Evolutionary conservation across 2,329 filamentous ascomycete genomes (phyloP).

Genomic region (Coniella lustricola): DNA sequence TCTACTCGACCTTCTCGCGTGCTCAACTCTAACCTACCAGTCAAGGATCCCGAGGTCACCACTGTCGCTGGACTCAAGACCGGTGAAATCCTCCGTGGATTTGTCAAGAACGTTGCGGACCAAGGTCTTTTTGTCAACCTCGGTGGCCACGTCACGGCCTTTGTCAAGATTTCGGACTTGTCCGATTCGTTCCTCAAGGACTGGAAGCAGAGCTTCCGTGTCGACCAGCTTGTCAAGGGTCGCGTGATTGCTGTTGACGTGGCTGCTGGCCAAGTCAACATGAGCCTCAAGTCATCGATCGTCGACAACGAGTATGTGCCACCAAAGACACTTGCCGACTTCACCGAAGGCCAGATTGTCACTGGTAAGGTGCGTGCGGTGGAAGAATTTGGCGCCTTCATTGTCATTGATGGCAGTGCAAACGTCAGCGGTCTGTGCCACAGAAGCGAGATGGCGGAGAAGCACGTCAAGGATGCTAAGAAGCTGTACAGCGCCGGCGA

Average conservation of each 20-base stretch:
- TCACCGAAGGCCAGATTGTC: slow-evolving; percentile 72
- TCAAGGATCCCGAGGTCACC: slow-evolving; percentile 75
- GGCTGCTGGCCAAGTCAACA: slow-evolving; percentile 64
- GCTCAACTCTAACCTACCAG: slow-evolving; percentile 72
- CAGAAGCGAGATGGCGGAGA: slow-evolving; percentile 83
- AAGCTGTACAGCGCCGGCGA: slow-evolving; percentile 89
- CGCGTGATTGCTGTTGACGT: slow-evolving; percentile 69
- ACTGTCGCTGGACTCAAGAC: slow-evolving; percentile 62
- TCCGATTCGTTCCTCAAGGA: slow-evolving; percentile 91
- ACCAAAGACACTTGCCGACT: slow-evolving; percentile 65
- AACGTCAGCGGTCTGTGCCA: slow-evolving; percentile 94
- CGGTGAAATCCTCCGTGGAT: slow-evolving; percentile 80
- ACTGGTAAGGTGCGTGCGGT: slow-evolving; percentile 91
- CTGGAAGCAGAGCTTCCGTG: slow-evolving; percentile 83
- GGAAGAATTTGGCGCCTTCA: slow-evolving; percentile 90
- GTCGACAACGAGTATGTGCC: slow-evolving; percentile 73
- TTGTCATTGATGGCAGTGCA: slow-evolving; percentile 76
- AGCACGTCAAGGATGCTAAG: slow-evolving; percentile 71
- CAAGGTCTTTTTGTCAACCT: slow-evolving; percentile 84
- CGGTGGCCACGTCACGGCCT: slow-evolving; percentile 72
- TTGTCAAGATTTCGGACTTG: slow-evolving; percentile 79
- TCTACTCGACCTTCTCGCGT: slow-evolving; percentile 84
- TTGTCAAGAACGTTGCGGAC: slow-evolving; percentile 83
- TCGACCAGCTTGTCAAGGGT: slow-evolving; percentile 86
- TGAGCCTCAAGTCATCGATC: slow-evolving; percentile 81